phyloP scores from a whole-genome alignment of 2,329 filamentous ascomycete species.

The Aspergillus puulaauensis region DNA sequence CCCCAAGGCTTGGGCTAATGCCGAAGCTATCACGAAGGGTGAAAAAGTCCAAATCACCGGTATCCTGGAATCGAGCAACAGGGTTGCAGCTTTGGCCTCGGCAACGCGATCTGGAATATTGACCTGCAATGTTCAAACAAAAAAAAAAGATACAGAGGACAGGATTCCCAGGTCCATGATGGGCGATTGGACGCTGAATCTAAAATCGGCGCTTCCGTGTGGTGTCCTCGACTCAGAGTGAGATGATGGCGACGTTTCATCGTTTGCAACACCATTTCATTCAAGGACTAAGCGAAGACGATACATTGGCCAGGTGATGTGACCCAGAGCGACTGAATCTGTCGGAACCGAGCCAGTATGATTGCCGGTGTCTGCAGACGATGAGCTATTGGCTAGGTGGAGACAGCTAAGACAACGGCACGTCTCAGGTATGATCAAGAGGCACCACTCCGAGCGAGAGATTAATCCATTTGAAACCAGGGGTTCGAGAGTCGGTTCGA shows the following conservation, averaged over 20 bases:
- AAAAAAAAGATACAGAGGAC: background rate
- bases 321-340: constrained; percentile 7
- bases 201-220: background rate
- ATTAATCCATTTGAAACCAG: constrained; percentile 23
- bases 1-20: constrained; percentile 14
- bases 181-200: background rate
- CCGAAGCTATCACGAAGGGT: constrained; percentile 19
- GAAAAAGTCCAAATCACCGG: background rate
- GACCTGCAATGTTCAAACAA: background rate
- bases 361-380: background rate
- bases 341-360: constrained; percentile 3
- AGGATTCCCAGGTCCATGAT: background rate
- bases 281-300: constrained; percentile 7
- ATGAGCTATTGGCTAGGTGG: constrained; percentile 15
- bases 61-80: background rate
- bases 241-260: background rate
- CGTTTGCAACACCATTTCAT: background rate
- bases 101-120: background rate
- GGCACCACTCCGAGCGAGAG: constrained; percentile 6
- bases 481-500: constrained; percentile 1
- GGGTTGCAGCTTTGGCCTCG: background rate
- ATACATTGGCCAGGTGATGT: constrained; percentile 12
- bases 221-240: background rate
- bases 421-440: constrained; percentile 23
- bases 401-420: constrained; percentile 16